Evolutionary conservation across 257 asterid genomes (phyloP), one percentile per base, ranked within the genome.

Genomic region (Fraxinus excelsior): DNA sequence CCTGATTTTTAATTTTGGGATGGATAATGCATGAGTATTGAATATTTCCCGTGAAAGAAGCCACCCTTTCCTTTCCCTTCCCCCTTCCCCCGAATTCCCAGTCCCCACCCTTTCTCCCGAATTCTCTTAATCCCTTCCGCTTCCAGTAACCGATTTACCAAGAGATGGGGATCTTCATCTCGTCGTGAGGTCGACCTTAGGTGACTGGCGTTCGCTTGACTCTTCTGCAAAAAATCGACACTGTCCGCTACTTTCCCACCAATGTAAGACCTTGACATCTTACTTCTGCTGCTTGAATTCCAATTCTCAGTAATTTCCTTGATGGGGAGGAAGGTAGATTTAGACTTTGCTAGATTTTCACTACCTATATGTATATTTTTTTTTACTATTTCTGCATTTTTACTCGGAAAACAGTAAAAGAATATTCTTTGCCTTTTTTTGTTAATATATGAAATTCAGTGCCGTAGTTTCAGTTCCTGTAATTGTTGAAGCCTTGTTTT

Each of bases 221-320:
- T 88, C 86, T 85, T 93, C 74, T 84, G 80, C 85, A 96, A 77
- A 74, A 91, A 84, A 87, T 93, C 99, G 82, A 96, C 96, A 73
- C 85, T 85, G 76, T 96, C 98, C 74, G 93, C 99, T 84, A 93
- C 99, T 84, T 96, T 96, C 78, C 99, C 99, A 78, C 97, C 97
- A 53, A 93, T 97, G 29, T 81, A 84, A 77, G 89, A 91, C 83
- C 90, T 87, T 65, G 91, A 71, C 99, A 95, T 95, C 85, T 72
- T 91, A 56, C 80, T 77, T 71, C 74, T 25, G 75, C 67, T 62
- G 79, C 75, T 80, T 74, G 74, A 74, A 62, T 65, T 8, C 77
- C 68, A 80, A 68, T 70, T 44, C 67, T 62, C 86, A 79, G 82
- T 77, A 56, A 79, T 76, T 76, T 71, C 60, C 81, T 25, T 18